Evolutionary conservation across 495 filamentous ascomycete species (phyloP).

Genomic region (Aspergillus homomorphus): DNA sequence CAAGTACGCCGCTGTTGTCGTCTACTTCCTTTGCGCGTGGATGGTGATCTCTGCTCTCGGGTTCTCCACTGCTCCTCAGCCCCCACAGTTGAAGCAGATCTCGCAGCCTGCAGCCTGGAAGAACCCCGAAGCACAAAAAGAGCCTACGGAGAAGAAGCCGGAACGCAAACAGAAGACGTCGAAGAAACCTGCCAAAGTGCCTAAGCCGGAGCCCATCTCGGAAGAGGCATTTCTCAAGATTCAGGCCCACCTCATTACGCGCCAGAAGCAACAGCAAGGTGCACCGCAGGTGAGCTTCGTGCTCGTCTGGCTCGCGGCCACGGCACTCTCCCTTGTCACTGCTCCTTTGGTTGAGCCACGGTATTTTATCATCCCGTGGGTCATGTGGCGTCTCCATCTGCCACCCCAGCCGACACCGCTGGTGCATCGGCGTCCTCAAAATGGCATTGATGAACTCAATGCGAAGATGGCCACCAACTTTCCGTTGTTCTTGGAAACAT

Average conservation of each 20-base stretch:
- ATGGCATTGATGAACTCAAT: conserved; percentile 27
- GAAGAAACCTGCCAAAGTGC: conserved; percentile 19
- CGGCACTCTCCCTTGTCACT: conserved; percentile 72
- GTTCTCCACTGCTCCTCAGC: conserved; percentile 28
- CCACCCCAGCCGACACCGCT: conserved; percentile 45
- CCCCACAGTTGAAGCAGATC: conserved; percentile 19
- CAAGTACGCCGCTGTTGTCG: conserved; percentile 63
- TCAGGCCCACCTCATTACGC: conserved; percentile 33
- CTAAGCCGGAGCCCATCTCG: conserved; percentile 23
- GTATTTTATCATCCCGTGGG: conserved; percentile 94
- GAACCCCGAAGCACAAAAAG: conserved; percentile 20
- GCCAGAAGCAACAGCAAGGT: conserved; percentile 32
- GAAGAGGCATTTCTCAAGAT: conserved; percentile 35
- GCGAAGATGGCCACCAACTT: conserved; percentile 32
- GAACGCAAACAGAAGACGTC: conserved; percentile 26
- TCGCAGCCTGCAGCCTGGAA: conserved; percentile 8
- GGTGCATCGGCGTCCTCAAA: conserved; percentile 22
- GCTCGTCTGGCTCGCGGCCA: conserved; percentile 68
- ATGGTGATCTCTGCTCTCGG: conserved; percentile 56
- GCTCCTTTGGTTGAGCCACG: conserved; percentile 91
- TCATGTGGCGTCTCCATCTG: conserved; percentile 84
- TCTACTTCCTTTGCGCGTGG: conserved; percentile 64
- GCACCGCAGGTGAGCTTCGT: conserved; percentile 51
- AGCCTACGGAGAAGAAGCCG: conserved; percentile 14
- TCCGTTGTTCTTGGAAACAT: conserved; percentile 65